A percentile compares a stretch with the other conserved stretches of the same genome.
These are phyloP conservation scores for Avena eriantha DNA, from an alignment of 176 grass and related monocot genomes.

Conservation along the genomic window DNA sequence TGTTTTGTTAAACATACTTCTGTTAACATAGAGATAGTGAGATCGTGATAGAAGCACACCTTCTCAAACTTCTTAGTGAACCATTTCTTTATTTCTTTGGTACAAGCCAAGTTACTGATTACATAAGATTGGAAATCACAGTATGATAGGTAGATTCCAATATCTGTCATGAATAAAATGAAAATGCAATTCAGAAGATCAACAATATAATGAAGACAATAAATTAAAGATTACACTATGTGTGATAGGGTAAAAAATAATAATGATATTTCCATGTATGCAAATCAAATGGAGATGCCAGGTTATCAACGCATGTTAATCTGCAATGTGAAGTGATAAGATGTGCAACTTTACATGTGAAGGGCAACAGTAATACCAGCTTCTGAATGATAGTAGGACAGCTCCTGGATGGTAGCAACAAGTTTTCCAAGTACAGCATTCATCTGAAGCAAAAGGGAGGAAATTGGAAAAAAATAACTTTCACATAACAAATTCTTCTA, in stretches of 20 bases:
- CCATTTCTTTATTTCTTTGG: constrained; percentile 49
- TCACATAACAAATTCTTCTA: constrained; percentile 25
- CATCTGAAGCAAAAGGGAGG: constrained; percentile 41
- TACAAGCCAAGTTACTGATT: constrained; percentile 42
- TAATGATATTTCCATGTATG: constrained; percentile 23
- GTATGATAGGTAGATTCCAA: constrained; percentile 52
- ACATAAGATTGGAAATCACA: constrained; percentile 52
- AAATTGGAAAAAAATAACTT: constrained; percentile 12
- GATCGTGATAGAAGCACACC: constrained; percentile 38
- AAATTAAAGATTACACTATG: not conserved
- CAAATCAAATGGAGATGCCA: constrained; percentile 30
- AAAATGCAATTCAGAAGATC: constrained; percentile 28
- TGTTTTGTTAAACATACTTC: constrained; percentile 32
- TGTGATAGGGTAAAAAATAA: not conserved
- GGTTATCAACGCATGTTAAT: constrained; percentile 17
- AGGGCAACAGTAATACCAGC: constrained; percentile 42
- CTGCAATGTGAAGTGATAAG: constrained; percentile 29
- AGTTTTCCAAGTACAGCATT: constrained; percentile 56
- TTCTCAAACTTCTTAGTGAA: constrained; percentile 63
- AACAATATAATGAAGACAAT: constrained; percentile 5
- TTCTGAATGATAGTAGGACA: constrained; percentile 65
- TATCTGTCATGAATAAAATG: constrained; percentile 48
- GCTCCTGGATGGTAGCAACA: constrained; percentile 52
- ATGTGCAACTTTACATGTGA: constrained; percentile 31
- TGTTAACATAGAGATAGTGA: constrained; percentile 25